phyloP scores from a whole-genome alignment of 371 early-diverging fungal genomes.

The Batrachochytrium dendrobatidis region DNA sequence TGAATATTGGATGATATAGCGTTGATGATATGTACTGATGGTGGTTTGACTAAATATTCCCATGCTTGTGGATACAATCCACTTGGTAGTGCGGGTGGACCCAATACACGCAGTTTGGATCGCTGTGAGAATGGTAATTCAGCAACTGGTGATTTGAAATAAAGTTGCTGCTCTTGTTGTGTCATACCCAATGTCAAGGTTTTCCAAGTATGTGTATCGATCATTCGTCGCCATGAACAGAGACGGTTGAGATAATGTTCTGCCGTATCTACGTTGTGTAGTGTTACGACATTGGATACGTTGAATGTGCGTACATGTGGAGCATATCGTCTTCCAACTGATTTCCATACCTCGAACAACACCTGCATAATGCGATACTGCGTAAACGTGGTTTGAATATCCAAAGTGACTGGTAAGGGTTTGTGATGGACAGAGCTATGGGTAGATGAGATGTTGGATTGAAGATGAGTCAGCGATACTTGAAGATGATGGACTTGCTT shows the following conservation, averaged over 20 bases:
- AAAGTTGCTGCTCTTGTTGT: neutral
- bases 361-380: conserved; percentile 19
- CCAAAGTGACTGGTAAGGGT: neutral
- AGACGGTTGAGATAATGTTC: conserved; percentile 20
- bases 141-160: neutral
- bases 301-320: conserved; percentile 19
- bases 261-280: conserved; percentile 11
- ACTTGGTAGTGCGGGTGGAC: neutral
- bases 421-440: neutral
- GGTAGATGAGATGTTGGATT: neutral
- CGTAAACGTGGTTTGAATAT: conserved; percentile 10
- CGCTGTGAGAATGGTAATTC: neutral
- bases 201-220: conserved; percentile 15
- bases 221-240: conserved; percentile 23
- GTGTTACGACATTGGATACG: conserved; percentile 14
- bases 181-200: neutral
- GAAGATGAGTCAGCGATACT: neutral
- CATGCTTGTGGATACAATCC: conserved; percentile 1
- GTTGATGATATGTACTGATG: neutral
- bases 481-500: conserved; percentile 12
- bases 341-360: conserved; percentile 18
- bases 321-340: conserved; percentile 24
- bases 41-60: conserved; percentile 7
- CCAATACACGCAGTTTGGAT: neutral
- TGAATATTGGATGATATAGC: neutral